A percentile compares a stretch with the other conserved stretches of the same genome.
Evolutionary conservation across 164 flowering plant species (phyloP).

Genomic region (Saururus chinensis): DNA sequence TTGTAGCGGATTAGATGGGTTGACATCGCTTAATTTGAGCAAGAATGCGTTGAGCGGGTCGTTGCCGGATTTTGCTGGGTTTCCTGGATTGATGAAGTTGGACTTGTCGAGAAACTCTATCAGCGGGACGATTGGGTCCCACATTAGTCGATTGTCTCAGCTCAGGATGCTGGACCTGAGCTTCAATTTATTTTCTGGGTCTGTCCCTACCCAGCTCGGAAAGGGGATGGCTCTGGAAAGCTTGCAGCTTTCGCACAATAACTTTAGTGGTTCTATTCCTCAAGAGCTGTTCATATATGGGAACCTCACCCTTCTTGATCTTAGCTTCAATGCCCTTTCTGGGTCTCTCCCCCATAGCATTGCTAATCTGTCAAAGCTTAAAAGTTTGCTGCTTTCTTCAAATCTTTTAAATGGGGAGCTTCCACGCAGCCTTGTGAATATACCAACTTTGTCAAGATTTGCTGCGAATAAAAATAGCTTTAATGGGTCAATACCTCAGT

Average conservation of each 20-base stretch:
- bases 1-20: slow-evolving; percentile 35
- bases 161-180: slow-evolving; percentile 39
- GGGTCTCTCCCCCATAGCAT: slow-evolving; percentile 37
- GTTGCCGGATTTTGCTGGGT: slow-evolving; percentile 40
- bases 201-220: slow-evolving; percentile 39
- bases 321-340: slow-evolving; percentile 27
- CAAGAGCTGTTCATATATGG: slow-evolving; percentile 16
- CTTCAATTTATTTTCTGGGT: slow-evolving; percentile 21
- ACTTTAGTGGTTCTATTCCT: slow-evolving; percentile 26
- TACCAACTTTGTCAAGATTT: slow-evolving; percentile 36
- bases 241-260: slow-evolving; percentile 27
- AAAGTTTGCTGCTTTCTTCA: slow-evolving; percentile 35
- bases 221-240: slow-evolving; percentile 27
- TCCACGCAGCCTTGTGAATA: slow-evolving; percentile 26
- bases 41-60: slow-evolving; percentile 25
- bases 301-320: slow-evolving; percentile 42
- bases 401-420: slow-evolving; percentile 40
- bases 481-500: slow-evolving; percentile 36
- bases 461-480: slow-evolving; percentile 50
- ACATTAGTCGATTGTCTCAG: slow-evolving; percentile 31
- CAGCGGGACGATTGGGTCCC: slow-evolving; percentile 29
- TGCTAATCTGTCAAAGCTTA: slow-evolving; percentile 33
- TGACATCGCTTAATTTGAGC: slow-evolving; percentile 45
- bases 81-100: slow-evolving; percentile 32
- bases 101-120: slow-evolving; percentile 45